Evolutionary conservation across 306 rosid genomes (phyloP).

Genomic region (Myrica gale): DNA sequence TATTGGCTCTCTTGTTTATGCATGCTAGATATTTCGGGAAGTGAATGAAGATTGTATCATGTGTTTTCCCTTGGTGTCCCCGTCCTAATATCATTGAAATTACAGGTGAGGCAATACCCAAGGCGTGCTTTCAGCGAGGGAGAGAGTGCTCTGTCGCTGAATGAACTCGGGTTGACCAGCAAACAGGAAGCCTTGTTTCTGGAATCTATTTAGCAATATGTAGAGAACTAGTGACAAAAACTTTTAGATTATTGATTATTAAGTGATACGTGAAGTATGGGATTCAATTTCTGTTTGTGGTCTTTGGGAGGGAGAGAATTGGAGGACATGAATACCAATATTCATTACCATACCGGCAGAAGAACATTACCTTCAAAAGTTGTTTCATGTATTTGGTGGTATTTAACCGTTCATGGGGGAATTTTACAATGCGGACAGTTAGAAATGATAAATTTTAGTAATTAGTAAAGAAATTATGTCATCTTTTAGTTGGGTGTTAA

Average conservation of each 20-base stretch:
- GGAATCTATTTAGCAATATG: conserved; percentile 56
- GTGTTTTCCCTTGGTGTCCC: not conserved
- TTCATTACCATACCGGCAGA: not conserved
- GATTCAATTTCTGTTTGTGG: conserved; percentile 32
- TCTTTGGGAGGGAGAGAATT: conserved; percentile 31
- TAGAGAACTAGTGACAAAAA: conserved; percentile 36
- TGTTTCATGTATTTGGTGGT: not conserved
- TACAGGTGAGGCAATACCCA: conserved; percentile 92
- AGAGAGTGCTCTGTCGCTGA: conserved; percentile 58
- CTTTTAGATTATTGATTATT: conserved; percentile 26
- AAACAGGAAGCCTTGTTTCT: conserved; percentile 92
- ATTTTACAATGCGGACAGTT: no score
- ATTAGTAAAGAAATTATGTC: no score
- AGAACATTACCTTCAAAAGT: not conserved
- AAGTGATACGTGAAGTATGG: conserved; percentile 29
- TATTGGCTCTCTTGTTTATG: not conserved
- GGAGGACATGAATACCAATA: not conserved
- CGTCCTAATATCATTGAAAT: conserved; percentile 12
- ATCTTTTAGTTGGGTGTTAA: no score
- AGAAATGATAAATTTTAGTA: no score
- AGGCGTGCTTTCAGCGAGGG: conserved; percentile 75
- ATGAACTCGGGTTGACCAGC: conserved; percentile 76
- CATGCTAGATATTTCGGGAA: conserved; percentile 1
- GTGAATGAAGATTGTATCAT: not conserved
- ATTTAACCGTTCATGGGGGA: conserved; percentile 3